Conservation (phyloP, 352 stramenopile species). For the Pythium aristosporum region DNA sequence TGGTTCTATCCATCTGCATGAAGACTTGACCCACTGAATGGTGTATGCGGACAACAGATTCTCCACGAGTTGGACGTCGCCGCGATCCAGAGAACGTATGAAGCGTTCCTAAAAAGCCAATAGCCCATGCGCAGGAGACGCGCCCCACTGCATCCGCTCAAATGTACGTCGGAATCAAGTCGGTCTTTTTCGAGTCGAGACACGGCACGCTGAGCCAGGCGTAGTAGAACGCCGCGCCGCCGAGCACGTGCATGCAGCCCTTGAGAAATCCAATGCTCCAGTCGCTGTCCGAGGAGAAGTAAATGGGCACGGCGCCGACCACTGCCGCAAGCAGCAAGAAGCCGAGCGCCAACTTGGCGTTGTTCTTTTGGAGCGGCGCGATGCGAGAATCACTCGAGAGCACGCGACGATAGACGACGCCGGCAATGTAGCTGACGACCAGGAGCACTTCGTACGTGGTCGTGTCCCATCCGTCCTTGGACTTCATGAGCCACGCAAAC, state of each 20-base stretch:
- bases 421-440: conserved; percentile 51
- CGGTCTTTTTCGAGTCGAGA: conserved; percentile 82
- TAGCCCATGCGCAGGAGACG: neutral
- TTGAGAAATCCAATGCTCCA: conserved; percentile 57
- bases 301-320: conserved; percentile 49
- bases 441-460: conserved; percentile 71
- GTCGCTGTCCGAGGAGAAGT: conserved; percentile 39
- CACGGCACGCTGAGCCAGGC: conserved; percentile 75
- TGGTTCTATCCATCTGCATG: neutral
- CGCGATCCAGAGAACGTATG: conserved; percentile 21
- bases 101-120: conserved; percentile 10
- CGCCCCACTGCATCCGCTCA: conserved; percentile 15
- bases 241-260: conserved; percentile 66
- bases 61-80: conserved; percentile 20
- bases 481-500: conserved; percentile 81
- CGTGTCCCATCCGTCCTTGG: conserved; percentile 79
- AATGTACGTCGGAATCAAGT: conserved; percentile 74
- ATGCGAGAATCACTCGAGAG: conserved; percentile 45
- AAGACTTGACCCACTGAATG: neutral
- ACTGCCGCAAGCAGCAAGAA: conserved; percentile 44
- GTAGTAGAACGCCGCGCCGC: conserved; percentile 70
- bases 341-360: conserved; percentile 50
- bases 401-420: conserved; percentile 55
- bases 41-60: conserved; percentile 2
- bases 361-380: conserved; percentile 50